Conservation (phyloP, 768 basidiomycete species). For the Boletus sp. region DNA sequence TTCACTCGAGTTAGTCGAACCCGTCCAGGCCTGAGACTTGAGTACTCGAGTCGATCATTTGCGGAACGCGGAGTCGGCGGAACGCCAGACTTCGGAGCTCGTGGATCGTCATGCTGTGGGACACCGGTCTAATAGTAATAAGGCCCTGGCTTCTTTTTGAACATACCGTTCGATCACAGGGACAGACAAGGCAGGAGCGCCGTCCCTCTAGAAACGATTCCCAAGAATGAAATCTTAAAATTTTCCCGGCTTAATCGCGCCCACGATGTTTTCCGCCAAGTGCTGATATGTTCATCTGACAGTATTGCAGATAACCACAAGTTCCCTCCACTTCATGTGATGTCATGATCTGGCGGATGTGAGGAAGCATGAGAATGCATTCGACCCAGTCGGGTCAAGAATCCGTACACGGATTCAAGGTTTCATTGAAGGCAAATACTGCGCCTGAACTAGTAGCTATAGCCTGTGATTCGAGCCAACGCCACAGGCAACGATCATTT, state of each 20-base stretch:
- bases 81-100: too few species aligned
- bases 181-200: not conserved
- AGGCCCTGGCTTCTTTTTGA: not conserved
- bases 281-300: conserved; percentile 13
- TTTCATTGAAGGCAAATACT: conserved; percentile 4
- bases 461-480: not conserved
- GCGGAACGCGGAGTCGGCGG: not conserved
- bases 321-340: conserved; percentile 2
- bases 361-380: conserved; percentile 21
- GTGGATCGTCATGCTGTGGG: conserved; percentile 1
- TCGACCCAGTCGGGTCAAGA: conserved; percentile 7
- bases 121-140: not conserved
- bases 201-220: conserved; percentile 6
- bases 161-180: conserved; percentile 6
- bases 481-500: conserved; percentile 17
- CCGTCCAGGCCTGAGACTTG: not conserved
- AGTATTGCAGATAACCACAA: not conserved
- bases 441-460: not conserved
- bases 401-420: conserved; percentile 3
- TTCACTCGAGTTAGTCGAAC: not conserved
- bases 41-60: conserved; percentile 10
- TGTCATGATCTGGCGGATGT: not conserved
- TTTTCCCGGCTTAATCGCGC: not conserved
- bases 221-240: conserved; percentile 8
- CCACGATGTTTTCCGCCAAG: conserved; percentile 11